Evolutionary conservation across 2,329 filamentous ascomycete species (phyloP), one percentile per base, ranked within the genome.

Genomic region (Xylariomycetidae sp.): DNA sequence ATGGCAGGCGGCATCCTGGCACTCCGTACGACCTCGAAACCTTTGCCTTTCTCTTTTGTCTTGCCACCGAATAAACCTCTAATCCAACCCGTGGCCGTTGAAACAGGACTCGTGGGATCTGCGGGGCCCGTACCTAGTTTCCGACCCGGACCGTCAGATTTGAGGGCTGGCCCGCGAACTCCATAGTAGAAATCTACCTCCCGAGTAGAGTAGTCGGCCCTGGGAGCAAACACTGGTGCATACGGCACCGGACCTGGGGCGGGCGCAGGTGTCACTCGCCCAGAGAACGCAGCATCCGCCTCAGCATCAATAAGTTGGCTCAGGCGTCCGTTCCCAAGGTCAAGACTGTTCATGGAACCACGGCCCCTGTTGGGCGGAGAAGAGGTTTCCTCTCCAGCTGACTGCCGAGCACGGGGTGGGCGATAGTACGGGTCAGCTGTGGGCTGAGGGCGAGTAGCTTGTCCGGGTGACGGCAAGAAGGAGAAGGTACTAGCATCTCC

Each of bases 141-240:
- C 31, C 92, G 76, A 14, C 85, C 88, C 0, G 85, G 84, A 3
- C 80, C 80, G 40, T 88, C 85, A 2, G 88, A 85, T 48, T 83
- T 89, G 10, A 97, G 66, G 1, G 90, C 88, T 14, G 88, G 87
- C 0, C 92, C 92, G 20, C 92, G 80, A 13, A 94, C 85, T 8
- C 88, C 85, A 51, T 98, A 97, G 62, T 97, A 97, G 51, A 95
- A 95, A 58, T 98, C 92, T 1, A 94, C 88, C 59, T 98, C 92
- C 36, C 92, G 82, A 1, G 90, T 92, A 2, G 89, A 83, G 54
- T 97, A 97, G 54, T 98, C 90, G 2, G 85, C 82, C 29, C 79
- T 72, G 15, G 77, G 80, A 2, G 69, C 64, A 22, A 74, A 67
- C 20, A 58, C 48, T 6, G 55, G 55, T 34, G 51, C 48, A 29